Conservation (phyloP, 805 yeast species). For the Candida berthetii region DNA sequence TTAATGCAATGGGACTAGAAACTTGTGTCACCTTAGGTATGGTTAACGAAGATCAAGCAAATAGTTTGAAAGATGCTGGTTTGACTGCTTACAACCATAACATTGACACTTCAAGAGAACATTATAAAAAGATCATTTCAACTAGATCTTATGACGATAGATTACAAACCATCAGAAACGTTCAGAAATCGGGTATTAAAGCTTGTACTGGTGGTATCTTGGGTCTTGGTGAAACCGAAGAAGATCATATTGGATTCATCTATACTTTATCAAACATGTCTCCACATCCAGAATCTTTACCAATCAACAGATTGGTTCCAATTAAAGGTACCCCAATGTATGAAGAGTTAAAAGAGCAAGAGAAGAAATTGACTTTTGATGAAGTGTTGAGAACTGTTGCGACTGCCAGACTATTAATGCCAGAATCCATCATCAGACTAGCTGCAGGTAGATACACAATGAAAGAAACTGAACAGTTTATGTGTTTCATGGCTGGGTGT, state of each 20-base stretch:
- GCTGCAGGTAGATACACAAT: slow-evolving; percentile 82
- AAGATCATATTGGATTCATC: slow-evolving; percentile 64
- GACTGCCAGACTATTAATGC: slow-evolving; percentile 73
- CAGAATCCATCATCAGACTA: slow-evolving; percentile 59
- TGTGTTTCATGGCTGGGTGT: slow-evolving; percentile 73
- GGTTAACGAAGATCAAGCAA: slow-evolving; percentile 62
- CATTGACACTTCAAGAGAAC: slow-evolving; percentile 74
- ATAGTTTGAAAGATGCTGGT: slow-evolving; percentile 56
- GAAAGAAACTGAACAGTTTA: slow-evolving; percentile 69
- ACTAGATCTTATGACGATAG: slow-evolving; percentile 72
- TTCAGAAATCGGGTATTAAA: slow-evolving; percentile 54
- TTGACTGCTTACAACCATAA: slow-evolving; percentile 80
- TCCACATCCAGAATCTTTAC: slow-evolving; percentile 74
- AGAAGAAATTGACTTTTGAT: slow-evolving; percentile 49
- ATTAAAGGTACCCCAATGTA: slow-evolving; percentile 76
- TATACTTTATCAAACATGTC: slow-evolving; percentile 63
- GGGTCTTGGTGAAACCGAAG: slow-evolving; percentile 70
- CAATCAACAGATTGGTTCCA: slow-evolving; percentile 75
- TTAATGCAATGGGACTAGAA: slow-evolving; percentile 65
- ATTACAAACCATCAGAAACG: slow-evolving; percentile 56
- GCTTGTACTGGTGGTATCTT: slow-evolving; percentile 80
- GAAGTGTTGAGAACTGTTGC: slow-evolving; percentile 64
- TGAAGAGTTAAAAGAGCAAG: slow-evolving; percentile 38
- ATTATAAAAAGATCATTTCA: slow-evolving; percentile 65
- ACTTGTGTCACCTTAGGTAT: slow-evolving; percentile 79